Evolutionary conservation across 2,329 filamentous ascomycete species (phyloP).

Genomic region (Claviceps arundinis): DNA sequence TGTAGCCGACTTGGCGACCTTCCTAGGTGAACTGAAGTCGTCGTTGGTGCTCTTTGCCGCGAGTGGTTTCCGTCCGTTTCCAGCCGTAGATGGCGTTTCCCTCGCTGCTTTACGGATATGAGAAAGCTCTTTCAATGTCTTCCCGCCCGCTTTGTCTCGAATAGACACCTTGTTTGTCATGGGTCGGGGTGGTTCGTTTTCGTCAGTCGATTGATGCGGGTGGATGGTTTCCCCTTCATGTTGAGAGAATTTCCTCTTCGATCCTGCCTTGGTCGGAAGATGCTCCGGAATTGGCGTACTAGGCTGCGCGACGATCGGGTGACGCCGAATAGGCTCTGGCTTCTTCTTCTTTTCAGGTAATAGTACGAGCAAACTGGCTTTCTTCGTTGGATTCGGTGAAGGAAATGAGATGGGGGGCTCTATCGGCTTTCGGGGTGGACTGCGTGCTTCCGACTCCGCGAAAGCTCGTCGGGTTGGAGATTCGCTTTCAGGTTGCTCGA

Average conservation of each 20-base stretch:
- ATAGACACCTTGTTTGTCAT: conserved; percentile 15
- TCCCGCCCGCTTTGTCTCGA: conserved; percentile 24
- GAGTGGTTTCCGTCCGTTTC: conserved; percentile 32
- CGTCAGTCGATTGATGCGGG: conserved; percentile 13
- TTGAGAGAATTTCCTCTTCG: conserved; percentile 45
- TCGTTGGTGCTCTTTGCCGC: conserved; percentile 47
- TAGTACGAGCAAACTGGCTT: conserved; percentile 4
- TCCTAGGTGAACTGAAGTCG: conserved; percentile 45
- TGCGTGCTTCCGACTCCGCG: conserved; percentile 8
- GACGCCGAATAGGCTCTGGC: neutral
- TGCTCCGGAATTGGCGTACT: conserved; percentile 4
- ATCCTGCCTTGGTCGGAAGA: conserved; percentile 27
- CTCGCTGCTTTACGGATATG: conserved; percentile 27
- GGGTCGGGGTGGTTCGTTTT: conserved; percentile 14
- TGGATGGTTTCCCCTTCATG: conserved; percentile 29
- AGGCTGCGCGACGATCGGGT: neutral
- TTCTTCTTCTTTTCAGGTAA: conserved; percentile 17
- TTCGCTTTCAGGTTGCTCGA: conserved; percentile 44
- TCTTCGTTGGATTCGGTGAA: conserved; percentile 15
- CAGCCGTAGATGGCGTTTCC: conserved; percentile 16
- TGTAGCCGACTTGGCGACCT: conserved; percentile 23
- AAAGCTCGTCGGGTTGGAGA: conserved; percentile 24
- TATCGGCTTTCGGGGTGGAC: conserved; percentile 13
- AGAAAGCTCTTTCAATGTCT: conserved; percentile 33
- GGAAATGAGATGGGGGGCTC: conserved; percentile 18